Evolutionary conservation across 1,139 yeast species (phyloP).

Genomic region (Suhomyces wounanorum): DNA sequence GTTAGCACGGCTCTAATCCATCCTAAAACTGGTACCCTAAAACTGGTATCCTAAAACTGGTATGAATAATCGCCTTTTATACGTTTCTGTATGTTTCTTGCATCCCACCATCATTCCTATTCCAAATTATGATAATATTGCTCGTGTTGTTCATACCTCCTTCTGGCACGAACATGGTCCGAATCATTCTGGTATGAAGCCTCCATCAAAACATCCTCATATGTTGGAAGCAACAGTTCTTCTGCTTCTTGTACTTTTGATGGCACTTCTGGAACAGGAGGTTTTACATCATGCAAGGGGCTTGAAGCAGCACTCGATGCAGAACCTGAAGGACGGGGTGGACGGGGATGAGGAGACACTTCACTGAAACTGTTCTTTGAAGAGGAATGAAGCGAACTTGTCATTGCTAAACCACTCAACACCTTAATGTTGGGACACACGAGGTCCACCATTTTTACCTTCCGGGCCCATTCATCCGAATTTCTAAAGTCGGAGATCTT

Average conservation of each 20-base stretch:
- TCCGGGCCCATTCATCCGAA: conserved; percentile 20
- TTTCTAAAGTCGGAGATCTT: conserved; percentile 25
- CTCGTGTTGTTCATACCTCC: conserved; percentile 42
- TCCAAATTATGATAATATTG: conserved; percentile 33
- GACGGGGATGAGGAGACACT: neutral
- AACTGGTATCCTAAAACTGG: no score
- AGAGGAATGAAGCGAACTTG: conserved; percentile 14
- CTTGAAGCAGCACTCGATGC: neutral
- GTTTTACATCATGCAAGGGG: neutral
- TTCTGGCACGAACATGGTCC: conserved; percentile 26
- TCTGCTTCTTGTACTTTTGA: neutral
- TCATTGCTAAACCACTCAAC: conserved; percentile 43
- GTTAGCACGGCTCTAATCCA: no score
- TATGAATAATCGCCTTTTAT: no score
- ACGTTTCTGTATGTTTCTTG: no score
- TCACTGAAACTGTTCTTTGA: conserved; percentile 11
- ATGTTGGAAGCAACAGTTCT: conserved; percentile 13
- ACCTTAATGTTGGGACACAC: conserved; percentile 40
- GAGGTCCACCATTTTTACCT: conserved; percentile 35
- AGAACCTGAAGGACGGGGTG: conserved; percentile 1
- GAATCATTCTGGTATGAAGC: conserved; percentile 16
- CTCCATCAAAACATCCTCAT: conserved; percentile 17
- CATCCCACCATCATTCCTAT: neutral
- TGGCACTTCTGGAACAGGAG: neutral
- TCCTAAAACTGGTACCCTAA: no score